A percentile compares a stretch with the other conserved stretches of the same genome.
phyloP scores from a whole-genome alignment of 164 flowering plant species.

The Magnolia sinica region DNA sequence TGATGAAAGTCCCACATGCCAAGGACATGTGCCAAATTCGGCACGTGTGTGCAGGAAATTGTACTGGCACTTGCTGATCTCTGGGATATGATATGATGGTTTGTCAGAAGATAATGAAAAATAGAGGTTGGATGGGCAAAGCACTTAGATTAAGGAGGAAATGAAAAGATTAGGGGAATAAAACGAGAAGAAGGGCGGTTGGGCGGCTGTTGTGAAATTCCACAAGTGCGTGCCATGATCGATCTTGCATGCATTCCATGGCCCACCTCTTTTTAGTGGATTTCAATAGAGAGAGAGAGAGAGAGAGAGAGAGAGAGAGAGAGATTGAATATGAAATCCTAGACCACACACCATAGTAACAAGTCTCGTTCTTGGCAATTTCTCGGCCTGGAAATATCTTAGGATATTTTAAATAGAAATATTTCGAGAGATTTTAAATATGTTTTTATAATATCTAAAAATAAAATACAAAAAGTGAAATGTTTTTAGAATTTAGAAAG shows the following conservation, averaged over 20 bases:
- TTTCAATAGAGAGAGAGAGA: background rate
- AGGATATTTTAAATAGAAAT: no score
- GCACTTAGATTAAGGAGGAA: background rate
- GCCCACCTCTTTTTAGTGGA: background rate
- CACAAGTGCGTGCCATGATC: constrained; percentile 25
- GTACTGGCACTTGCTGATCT: no score
- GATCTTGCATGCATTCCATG: constrained; percentile 19
- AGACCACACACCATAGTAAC: background rate
- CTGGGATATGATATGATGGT: background rate
- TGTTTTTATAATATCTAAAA: no score
- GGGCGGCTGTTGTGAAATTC: constrained; percentile 7
- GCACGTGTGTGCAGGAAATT: no score
- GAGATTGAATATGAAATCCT: no score
- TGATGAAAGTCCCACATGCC: no score
- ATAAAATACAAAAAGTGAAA: no score
- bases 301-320: background rate
- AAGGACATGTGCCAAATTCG: no score
- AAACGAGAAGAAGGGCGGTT: constrained; percentile 1
- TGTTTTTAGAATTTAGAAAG: no score
- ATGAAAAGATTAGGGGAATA: background rate
- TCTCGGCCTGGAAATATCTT: no score
- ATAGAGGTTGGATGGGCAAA: background rate
- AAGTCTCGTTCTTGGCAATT: no score
- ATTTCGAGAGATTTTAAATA: no score
- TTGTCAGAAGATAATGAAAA: background rate